Evolutionary conservation across 176 grass and related monocot species (phyloP).

Genomic region (Elaeis guineensis): DNA sequence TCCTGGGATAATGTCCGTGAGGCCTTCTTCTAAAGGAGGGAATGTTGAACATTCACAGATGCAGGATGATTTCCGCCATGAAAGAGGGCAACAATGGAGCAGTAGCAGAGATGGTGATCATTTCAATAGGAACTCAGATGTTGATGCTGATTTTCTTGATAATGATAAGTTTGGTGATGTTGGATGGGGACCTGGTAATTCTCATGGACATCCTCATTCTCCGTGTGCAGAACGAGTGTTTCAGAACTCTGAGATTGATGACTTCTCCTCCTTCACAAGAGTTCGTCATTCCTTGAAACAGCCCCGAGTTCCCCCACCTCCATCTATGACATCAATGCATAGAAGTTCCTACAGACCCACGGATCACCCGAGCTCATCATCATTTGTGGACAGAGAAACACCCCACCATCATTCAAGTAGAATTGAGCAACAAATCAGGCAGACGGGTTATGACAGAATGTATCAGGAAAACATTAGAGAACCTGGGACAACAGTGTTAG

Average conservation of each 20-base stretch:
- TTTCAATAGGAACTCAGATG: conserved; percentile 56
- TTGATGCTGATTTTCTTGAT: conserved; percentile 43
- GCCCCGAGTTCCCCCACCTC: conserved; percentile 61
- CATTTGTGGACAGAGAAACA: conserved; percentile 28
- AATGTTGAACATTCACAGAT: conserved; percentile 32
- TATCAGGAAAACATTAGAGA: conserved; percentile 55
- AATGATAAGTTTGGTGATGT: conserved; percentile 60
- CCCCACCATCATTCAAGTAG: conserved; percentile 30
- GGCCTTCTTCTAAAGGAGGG: conserved; percentile 34
- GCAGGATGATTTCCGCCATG: conserved; percentile 39
- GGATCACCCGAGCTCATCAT: conserved; percentile 35
- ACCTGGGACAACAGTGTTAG: conserved; percentile 9
- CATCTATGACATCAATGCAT: conserved; percentile 39
- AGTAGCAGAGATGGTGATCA: conserved; percentile 38
- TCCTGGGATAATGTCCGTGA: conserved; percentile 20
- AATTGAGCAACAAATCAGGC: conserved; percentile 38
- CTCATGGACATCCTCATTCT: conserved; percentile 36
- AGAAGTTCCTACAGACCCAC: conserved; percentile 36
- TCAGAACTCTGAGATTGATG: conserved; percentile 41
- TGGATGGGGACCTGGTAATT: conserved; percentile 45
- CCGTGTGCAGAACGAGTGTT: conserved; percentile 49
- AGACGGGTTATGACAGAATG: conserved; percentile 40
- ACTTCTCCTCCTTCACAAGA: conserved; percentile 60
- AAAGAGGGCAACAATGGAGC: conserved; percentile 59
- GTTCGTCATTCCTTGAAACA: conserved; percentile 52